Conservation (phyloP, 495 filamentous ascomycete species). For the Penicillium bovifimosum region DNA sequence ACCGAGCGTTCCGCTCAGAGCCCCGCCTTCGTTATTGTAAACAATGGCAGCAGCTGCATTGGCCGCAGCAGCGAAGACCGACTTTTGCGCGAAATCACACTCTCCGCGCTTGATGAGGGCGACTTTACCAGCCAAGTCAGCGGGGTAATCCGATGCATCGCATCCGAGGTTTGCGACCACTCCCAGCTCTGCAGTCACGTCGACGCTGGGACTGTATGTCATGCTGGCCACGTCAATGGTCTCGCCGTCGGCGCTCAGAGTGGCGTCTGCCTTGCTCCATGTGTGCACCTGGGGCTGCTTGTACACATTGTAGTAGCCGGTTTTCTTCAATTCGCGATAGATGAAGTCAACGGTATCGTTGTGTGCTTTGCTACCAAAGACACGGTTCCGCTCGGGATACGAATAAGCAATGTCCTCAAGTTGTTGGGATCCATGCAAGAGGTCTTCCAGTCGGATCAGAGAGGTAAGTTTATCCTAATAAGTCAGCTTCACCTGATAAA, state of each 20-base stretch:
- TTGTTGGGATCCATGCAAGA: slow-evolving; percentile 32
- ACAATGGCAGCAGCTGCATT: slow-evolving; percentile 55
- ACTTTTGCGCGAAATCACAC: slow-evolving; percentile 58
- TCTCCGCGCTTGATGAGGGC: slow-evolving; percentile 58
- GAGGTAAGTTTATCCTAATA: slow-evolving; percentile 10
- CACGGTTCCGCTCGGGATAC: slow-evolving; percentile 46
- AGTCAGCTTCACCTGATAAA: not conserved
- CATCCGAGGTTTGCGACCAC: slow-evolving; percentile 54
- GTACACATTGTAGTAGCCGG: slow-evolving; percentile 55
- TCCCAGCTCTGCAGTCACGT: slow-evolving; percentile 40
- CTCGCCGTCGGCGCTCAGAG: slow-evolving; percentile 25
- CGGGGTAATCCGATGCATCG: slow-evolving; percentile 50
- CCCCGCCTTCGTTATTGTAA: slow-evolving; percentile 59
- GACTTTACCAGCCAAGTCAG: slow-evolving; percentile 48
- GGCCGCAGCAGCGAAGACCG: slow-evolving; percentile 51
- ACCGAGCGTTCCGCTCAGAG: slow-evolving; percentile 51
- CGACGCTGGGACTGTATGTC: slow-evolving; percentile 46
- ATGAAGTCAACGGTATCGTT: slow-evolving; percentile 60
- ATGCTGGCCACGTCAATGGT: slow-evolving; percentile 26
- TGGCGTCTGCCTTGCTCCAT: slow-evolving; percentile 27
- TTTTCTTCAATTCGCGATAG: slow-evolving; percentile 43
- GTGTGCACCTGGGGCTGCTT: slow-evolving; percentile 51
- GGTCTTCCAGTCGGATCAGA: slow-evolving; percentile 22
- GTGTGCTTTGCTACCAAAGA: slow-evolving; percentile 57
- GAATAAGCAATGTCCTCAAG: slow-evolving; percentile 45